Evolutionary conservation across 805 yeast genomes (phyloP), one percentile per base, ranked within the genome.

Genomic region (Candida golubevii): DNA sequence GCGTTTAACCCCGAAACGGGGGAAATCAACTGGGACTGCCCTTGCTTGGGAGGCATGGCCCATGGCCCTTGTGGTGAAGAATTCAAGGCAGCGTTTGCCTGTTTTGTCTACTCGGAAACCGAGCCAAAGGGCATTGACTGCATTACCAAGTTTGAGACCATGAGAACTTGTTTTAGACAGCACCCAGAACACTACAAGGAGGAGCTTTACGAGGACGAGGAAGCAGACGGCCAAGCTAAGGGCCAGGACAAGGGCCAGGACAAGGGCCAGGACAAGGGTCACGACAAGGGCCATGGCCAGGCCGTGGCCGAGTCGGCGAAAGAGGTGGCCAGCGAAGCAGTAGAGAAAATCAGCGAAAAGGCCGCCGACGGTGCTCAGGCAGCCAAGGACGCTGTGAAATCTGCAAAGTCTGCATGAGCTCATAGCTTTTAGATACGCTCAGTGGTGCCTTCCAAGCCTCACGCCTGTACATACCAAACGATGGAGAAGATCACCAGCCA

Each of bases 41-140:
- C 99, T n/a, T 91, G 98, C 67, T 74, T 93, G 39, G 99, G 98
- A 30, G 99, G 99, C 35, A 88, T 93, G 97, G 98, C 99, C 29
- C 77, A 90, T 53, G 99, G 99, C 0, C 98, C 99, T 44, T 93
- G 99, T 71, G 99, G 99, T 46, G 90, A 83, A 57, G 96, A 89
- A 69, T 88, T 88, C 74, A 88, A 87, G 69, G 88, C 79, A 42
- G 98, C 99, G 0, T 93, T 93, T 65, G 77, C 95, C 8, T 93
- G 99, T 65, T 93, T 93, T 61, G 91, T 93, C 35, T 89, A 85
- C 72, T 89, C 97, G 7, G 88, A 84, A 58, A 83, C 84, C 46
- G 98, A 91, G 63, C 97, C 98, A 62, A 91, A 91, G 73, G 99
- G 99, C 39, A 80, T 86, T 49, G 97, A 93, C 65, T 93, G 99